Evolutionary conservation across 78 protist species (phyloP).

Genomic region (Dictyostelium intermedium): DNA sequence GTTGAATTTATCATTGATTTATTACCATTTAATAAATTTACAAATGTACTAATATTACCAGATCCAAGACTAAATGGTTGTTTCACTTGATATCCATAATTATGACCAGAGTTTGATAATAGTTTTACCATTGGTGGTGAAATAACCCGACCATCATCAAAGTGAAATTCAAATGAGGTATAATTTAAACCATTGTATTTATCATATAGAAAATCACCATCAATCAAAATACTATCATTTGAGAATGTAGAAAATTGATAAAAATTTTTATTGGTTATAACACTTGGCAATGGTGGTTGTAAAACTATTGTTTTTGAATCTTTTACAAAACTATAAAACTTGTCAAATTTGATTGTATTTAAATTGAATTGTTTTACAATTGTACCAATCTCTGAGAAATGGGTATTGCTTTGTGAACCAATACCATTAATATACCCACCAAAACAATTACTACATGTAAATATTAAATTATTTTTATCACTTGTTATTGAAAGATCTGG

Average conservation of each 20-base stretch:
- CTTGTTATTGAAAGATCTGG: neutral
- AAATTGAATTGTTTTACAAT: neutral
- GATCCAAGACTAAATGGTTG: neutral
- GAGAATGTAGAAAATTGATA: neutral
- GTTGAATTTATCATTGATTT: neutral
- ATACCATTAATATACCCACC: neutral
- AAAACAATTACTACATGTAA: neutral
- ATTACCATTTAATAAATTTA: neutral
- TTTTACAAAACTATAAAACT: neutral
- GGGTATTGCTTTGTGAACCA: neutral
- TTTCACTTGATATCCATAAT: neutral
- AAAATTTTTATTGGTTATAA: neutral
- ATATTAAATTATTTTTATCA: neutral
- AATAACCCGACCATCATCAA: neutral
- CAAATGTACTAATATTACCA: neutral
- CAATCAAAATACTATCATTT: neutral
- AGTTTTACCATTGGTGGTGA: neutral
- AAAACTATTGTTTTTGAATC: neutral
- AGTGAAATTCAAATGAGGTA: neutral
- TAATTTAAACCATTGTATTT: neutral
- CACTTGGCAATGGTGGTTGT: neutral
- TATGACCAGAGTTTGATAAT: neutral
- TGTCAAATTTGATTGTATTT: neutral
- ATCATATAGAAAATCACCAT: neutral
- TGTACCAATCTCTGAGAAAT: neutral